Base-by-base conservation (phyloP, 441 rosid species). In the Populus tomentosa region DNA sequence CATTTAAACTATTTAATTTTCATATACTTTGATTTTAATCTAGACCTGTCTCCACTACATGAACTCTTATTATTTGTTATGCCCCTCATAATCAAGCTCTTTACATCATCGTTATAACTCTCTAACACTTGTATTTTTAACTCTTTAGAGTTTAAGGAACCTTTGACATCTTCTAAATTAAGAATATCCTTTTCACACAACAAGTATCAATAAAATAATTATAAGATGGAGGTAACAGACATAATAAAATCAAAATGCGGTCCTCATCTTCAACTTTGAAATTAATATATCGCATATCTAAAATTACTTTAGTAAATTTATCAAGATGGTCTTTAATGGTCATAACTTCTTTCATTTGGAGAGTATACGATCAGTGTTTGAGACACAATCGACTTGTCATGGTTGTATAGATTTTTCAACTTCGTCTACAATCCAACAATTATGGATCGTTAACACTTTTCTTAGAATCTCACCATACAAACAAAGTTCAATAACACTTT, bases 251-350 rank as follows among this genome's bases (percentile, higher is more conserved):
- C 0, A 78, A 18, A 7, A 42, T 46, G 0, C 33, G 38, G n/a
- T 80, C 67, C 28, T 70, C 35, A 10, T 63, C 76, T 10, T 76
- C 70, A 33, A 76, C 23, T 16, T 42, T 33, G 3, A 66, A 6
- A 28, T 59, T 26, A 6, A 72, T 53, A 40, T 11, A 23, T 14
- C 11, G 0, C 21, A 70, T 2, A 6, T 79, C 68, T 0, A 69
- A 0, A 24, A 46, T 10, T 9, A 63, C 11, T 3, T 3, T 14
- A 16, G 7, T 56, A 23, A 72, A 72, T 4, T 66, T 4, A 13
- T 33, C 68, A 30, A 33, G 4, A 21, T 73, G 18, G 7, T 24
- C 16, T 36, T 35, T 10, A 5, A 62, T 11, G 3, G 24, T 1
- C 13, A 24, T 36, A 24, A 11, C 62, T 70, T 77, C 30, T 23